Base-by-base conservation (phyloP, 768 basidiomycete species). In the Termitomyces sp. region DNA sequence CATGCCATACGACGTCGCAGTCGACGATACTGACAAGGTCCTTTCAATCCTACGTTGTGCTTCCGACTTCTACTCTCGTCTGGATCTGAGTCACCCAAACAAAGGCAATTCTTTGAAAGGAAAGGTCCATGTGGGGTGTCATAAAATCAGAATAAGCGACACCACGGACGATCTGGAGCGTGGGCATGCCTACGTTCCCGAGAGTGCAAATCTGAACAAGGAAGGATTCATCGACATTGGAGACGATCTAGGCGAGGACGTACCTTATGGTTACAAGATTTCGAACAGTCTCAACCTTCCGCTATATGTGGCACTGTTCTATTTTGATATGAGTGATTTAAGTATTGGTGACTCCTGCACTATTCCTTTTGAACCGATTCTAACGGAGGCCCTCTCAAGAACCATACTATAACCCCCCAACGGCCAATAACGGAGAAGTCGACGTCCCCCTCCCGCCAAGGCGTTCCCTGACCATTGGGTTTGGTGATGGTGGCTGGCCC, bases 381-480 rank as follows among this genome's bases (percentile, higher is more conserved):
- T 29, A 4, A 54, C 41, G 0, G 2, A 54, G 4, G 18, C 10
- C 4, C 16, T 22, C 5, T 20, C 12, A 20, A 54, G 41, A 22
- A 16, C 2, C 12, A 6, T 44, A 54, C 29, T 44, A 24, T 54
- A 13, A 16, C 15, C 41, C 36, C 8, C 20, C 6, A 22, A 22
- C n/a, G 4, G 33, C 20, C 20, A 7, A 15, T 7, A 3, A 34
- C 2, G 29, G 8, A 20, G 7, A 50, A 4, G 20, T 15, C 20
- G 20, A 50, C 5, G 13, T n/a, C 24, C 39, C 34, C 16, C 47
- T 57, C 29, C 51, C 33, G 2, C 24, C 55, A 18, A 28, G 36
- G 3, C 36, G 59, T 10, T 36, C 18, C 15, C 54, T 73, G n/a
- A 64, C 72, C 1, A 69, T 80, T 12, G 80, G 79, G 5, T 77